A percentile compares a stretch with the other conserved stretches of the same genome.
Conservation (phyloP, 208 protist species). For the Trichomonas vaginalis region DNA sequence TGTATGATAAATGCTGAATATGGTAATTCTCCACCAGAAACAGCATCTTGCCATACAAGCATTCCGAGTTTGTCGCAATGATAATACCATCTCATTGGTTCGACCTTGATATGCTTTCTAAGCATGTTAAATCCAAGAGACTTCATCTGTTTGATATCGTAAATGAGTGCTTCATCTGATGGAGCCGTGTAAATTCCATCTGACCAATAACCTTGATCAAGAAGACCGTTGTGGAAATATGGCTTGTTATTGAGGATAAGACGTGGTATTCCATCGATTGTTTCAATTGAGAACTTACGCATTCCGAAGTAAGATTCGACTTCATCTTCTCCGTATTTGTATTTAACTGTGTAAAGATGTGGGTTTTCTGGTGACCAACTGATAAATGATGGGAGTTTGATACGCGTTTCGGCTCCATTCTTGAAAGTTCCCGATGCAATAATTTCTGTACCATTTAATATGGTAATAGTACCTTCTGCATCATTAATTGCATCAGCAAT, state of each 20-base stretch:
- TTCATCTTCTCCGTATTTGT: background rate
- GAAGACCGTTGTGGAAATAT: slow-evolving; percentile 10
- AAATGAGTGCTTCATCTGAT: background rate
- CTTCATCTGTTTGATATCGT: slow-evolving; percentile 14
- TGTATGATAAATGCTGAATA: background rate
- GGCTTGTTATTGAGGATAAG: background rate
- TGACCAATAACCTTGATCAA: slow-evolving; percentile 26
- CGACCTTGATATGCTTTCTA: slow-evolving; percentile 19
- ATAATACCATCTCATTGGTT: slow-evolving; percentile 22
- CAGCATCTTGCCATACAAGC: slow-evolving; percentile 25
- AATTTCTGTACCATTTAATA: background rate
- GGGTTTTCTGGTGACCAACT: background rate
- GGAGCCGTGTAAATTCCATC: slow-evolving; percentile 26
- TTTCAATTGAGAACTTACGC: background rate
- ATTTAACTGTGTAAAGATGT: background rate
- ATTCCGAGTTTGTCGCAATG: slow-evolving; percentile 21
- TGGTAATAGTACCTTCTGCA: background rate
- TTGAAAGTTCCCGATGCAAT: background rate
- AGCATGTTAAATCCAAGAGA: slow-evolving; percentile 23
- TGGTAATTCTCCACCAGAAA: background rate
- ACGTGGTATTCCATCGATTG: background rate
- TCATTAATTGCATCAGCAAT: background rate
- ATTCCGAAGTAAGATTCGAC: background rate
- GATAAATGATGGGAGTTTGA: background rate
- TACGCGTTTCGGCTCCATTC: background rate